Conservation (phyloP, 2,329 filamentous ascomycete genomes). For the Colletotrichum cereale region DNA sequence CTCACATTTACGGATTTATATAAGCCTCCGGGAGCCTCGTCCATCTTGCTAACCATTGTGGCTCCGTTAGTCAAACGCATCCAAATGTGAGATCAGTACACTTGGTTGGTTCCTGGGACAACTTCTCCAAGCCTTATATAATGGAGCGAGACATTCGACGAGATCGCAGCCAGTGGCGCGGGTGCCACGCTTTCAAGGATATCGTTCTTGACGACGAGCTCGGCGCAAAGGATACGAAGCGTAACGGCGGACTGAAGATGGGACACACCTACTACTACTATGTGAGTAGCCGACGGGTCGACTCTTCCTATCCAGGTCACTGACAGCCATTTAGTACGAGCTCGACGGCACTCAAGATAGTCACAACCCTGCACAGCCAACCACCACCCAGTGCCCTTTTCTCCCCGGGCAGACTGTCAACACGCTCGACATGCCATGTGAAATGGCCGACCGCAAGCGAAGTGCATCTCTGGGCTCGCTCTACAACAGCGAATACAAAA, state of each 20-base stretch:
- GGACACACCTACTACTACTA: conserved; percentile 97
- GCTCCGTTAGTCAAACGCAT: conserved; percentile 65
- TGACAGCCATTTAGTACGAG: conserved; percentile 73
- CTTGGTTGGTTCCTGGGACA: conserved; percentile 94
- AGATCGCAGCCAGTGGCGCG: conserved; percentile 83
- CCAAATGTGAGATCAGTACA: conserved; percentile 77
- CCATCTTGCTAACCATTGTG: conserved; percentile 44
- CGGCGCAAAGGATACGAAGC: conserved; percentile 62
- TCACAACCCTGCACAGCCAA: conserved; percentile 78
- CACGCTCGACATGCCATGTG: conserved; percentile 82
- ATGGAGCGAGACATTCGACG: conserved; percentile 86
- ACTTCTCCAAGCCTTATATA: conserved; percentile 82
- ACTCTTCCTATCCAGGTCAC: not conserved
- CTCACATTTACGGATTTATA: conserved; percentile 25
- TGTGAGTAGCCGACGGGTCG: conserved; percentile 64
- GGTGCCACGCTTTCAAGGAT: conserved; percentile 87
- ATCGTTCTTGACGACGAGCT: conserved; percentile 84
- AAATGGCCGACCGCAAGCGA: conserved; percentile 70
- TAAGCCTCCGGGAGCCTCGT: not conserved
- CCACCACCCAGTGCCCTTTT: conserved; percentile 84
- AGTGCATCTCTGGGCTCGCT: conserved; percentile 76
- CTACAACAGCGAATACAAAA: conserved; percentile 71
- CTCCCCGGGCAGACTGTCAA: conserved; percentile 92
- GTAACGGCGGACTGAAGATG: conserved; percentile 89
- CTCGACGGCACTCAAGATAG: conserved; percentile 83